Evolutionary conservation across 2,329 filamentous ascomycete species (phyloP).

Genomic region (Aureobasidium sp.): DNA sequence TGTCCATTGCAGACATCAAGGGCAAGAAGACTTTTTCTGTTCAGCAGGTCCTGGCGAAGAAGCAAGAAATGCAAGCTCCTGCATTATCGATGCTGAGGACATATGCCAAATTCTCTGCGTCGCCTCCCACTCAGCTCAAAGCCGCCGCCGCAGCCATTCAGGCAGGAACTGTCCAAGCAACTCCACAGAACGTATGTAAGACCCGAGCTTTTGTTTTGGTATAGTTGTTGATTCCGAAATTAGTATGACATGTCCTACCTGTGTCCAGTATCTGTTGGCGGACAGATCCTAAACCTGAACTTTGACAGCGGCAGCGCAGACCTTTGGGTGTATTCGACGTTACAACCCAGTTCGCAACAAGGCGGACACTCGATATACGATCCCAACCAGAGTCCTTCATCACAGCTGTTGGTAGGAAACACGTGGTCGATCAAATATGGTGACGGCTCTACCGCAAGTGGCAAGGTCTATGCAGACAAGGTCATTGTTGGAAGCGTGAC

Average conservation of each 20-base stretch:
- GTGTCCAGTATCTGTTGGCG: conserved; percentile 52
- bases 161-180: conserved; percentile 31
- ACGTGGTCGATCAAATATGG: conserved; percentile 56
- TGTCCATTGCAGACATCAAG: conserved; percentile 18
- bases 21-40: conserved; percentile 22
- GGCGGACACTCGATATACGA: conserved; percentile 51
- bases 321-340: conserved; percentile 59
- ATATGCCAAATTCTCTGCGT: conserved; percentile 20
- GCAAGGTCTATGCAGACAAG: conserved; percentile 57
- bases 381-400: conserved; percentile 36
- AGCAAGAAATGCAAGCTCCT: conserved; percentile 28
- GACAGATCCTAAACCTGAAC: conserved; percentile 55
- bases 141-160: conserved; percentile 28
- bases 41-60: conserved; percentile 29
- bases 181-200: conserved; percentile 20
- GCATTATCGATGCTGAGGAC: conserved; percentile 22
- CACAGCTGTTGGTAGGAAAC: conserved; percentile 38
- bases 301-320: conserved; percentile 63
- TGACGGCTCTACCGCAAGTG: conserved; percentile 54
- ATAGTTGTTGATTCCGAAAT: neutral
- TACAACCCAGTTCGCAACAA: conserved; percentile 43
- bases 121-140: conserved; percentile 21
- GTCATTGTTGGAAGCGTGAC: conserved; percentile 53
- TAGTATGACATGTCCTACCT: conserved; percentile 27
- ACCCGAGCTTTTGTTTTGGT: neutral